Evolutionary conservation across 164 flowering plant genomes (phyloP), one percentile per base, ranked within the genome.

Genomic region (Cinnamomum chago): DNA sequence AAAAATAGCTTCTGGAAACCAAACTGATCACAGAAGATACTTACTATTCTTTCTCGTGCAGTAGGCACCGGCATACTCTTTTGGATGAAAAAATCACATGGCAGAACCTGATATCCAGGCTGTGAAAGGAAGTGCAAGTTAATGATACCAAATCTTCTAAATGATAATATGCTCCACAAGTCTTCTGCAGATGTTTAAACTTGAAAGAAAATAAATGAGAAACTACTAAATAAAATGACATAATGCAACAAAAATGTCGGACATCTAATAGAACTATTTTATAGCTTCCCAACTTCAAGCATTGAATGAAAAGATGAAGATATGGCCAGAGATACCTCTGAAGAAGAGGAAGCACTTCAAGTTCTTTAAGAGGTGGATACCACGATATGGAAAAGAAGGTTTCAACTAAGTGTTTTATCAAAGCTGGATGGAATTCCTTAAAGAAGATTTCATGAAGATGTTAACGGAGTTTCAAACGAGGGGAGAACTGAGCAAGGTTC

Each of bases 41-140:
- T 88, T 86, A 91, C 96, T 68, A 90, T 84, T 68, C 79, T 87
- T 58, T 88, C 90, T 22, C 77, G 77, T 55, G 83, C 77, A 35
- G 86, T 60, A 76, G 47, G 47, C 69, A 76, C 51, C 23, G 20
- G 35, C 23, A 51, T 77, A 27, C 69, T 84, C 87, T 85, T 92
- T 27, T 84, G 70, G 52, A 90, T 83, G 65, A 79, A 81, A 76
- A 92, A 89, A 78, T 89, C 97, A 73, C 75, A 69, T 73, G 78
- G 72, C 74, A 70, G 78, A 33, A 83, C 78, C 58, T 79, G 90
- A 85, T 80, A 92, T 58, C 90, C 97, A 75, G 94, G 86, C 97
- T 92, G 70, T 70, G 76, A 65, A 51, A 69, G 52, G 79, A 77
- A 50, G 4, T 58, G 58, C 30, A 65, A 5, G 35, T 68, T 71